These are phyloP conservation scores for Isabelozyma pseudorhagii DNA, from an alignment of 805 yeast species.

Conservation along the genomic window DNA sequence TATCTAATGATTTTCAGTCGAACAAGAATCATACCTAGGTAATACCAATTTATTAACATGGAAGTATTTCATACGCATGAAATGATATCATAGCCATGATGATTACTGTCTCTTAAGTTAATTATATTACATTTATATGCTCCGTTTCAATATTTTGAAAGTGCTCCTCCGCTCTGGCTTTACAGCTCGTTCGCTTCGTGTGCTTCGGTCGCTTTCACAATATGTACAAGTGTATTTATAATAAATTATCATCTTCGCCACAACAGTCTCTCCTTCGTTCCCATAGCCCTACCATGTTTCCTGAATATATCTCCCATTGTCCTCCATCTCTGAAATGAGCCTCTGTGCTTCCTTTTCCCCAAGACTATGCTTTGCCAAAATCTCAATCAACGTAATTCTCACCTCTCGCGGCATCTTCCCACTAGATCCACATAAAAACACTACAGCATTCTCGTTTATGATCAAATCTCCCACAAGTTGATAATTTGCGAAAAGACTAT, in stretches of 20 bases:
- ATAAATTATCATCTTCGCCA: too few species aligned
- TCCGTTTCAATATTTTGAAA: not conserved
- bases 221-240: not conserved
- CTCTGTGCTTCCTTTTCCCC: constrained; percentile 45
- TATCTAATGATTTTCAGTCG: too few species aligned
- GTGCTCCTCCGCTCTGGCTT: too few species aligned
- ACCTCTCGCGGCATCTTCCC: constrained; percentile 94
- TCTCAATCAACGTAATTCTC: constrained; percentile 69
- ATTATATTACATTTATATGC: not conserved
- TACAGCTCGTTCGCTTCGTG: not conserved
- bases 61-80: too few species aligned
- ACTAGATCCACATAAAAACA: constrained; percentile 89
- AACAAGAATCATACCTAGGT: too few species aligned
- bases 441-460: constrained; percentile 50
- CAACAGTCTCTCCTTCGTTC: too few species aligned
- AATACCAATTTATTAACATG: too few species aligned
- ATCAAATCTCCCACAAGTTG: constrained; percentile 50
- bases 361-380: constrained; percentile 46
- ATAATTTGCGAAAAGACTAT: constrained; percentile 53
- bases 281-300: constrained; percentile 69
- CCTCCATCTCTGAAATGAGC: constrained; percentile 60
- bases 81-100: too few species aligned
- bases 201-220: not conserved
- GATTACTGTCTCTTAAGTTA: too few species aligned
- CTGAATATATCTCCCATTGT: constrained; percentile 65